Base-by-base conservation (phyloP, 23 red algal genomes). In the Gracilaria gracilis region DNA sequence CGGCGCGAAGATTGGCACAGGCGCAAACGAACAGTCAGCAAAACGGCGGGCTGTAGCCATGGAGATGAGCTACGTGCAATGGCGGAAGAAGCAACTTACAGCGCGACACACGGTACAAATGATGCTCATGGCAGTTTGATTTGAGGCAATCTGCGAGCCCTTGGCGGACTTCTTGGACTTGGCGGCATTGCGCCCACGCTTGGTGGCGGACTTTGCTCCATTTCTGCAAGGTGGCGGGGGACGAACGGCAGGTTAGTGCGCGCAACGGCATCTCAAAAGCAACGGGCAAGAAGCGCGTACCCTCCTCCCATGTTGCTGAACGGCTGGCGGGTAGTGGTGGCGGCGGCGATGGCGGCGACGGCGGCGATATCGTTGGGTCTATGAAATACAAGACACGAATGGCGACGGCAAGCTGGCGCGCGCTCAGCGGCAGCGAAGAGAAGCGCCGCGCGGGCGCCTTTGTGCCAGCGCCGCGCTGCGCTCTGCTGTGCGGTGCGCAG, bases 151-250 rank as follows among this genome's bases (percentile, higher is more conserved):
- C 57, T 94, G 92, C 23, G 92, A 94, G 48, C 82, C 51, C 32
- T 89, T 89, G 20, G 53, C 72, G 13, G 29, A 2, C 83, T 89
- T 89, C 36, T 57, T 58, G 13, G 71, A 9, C 72, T 94, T 94
- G 29, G 92, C 69, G 50, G 85, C 83, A 42, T 94, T 94, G 59
- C 92, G 83, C 36, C 81, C 82, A 57, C 92, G 83, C 83, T 94
- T 94, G 57, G 83, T 81, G 50, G 82, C 84, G 46, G 84, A 81
- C 73, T 94, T 94, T 1, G 85, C 85, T 83, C 92, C 92, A 50
- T 94, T 94, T 72, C 92, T 87, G 85, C 72, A 77, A 77, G 72
- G 46, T 46, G 39, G 72, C 40, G 25, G 46, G 27, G 21, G 72
- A 50, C 46, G 38, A 28, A 46, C 50, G 5, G 39, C 64, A 37